These are phyloP conservation scores for Cladophialophora immunda DNA, from an alignment of 2,329 filamentous ascomycete species.

Conservation along the genomic window DNA sequence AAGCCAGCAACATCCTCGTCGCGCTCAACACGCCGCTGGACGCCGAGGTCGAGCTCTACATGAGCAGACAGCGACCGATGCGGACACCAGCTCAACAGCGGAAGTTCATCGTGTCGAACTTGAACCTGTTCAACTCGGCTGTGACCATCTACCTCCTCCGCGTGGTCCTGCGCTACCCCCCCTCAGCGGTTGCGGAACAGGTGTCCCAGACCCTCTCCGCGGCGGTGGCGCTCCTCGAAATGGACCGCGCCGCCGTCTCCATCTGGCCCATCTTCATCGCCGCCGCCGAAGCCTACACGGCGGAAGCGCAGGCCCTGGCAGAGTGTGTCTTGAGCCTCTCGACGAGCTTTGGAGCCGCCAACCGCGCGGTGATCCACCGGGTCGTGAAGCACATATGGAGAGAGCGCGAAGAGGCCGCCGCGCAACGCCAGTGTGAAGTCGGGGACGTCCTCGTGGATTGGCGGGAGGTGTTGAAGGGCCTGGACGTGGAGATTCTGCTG, in stretches of 20 bases:
- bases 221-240: conserved; percentile 19
- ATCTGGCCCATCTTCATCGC: conserved; percentile 32
- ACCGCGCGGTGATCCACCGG: conserved; percentile 22
- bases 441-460: conserved; percentile 23
- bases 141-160: conserved; percentile 28
- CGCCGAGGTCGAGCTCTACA: conserved; percentile 24
- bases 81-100: conserved; percentile 16
- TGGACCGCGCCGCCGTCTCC: conserved; percentile 23
- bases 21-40: conserved; percentile 21
- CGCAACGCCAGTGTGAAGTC: conserved; percentile 16
- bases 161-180: conserved; percentile 22
- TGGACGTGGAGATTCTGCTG: conserved; percentile 22
- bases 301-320: conserved; percentile 24
- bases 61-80: conserved; percentile 23
- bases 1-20: conserved; percentile 23
- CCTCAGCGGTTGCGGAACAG: conserved; percentile 22
- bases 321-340: conserved; percentile 23
- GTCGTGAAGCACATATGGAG: conserved; percentile 25
- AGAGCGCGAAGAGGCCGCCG: conserved; percentile 20
- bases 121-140: conserved; percentile 23
- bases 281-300: conserved; percentile 27
- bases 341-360: conserved; percentile 22
- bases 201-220: conserved; percentile 16
- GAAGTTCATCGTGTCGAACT: conserved; percentile 26
- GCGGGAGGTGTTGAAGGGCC: conserved; percentile 19